These are phyloP conservation scores for Echeveria elegans DNA, from an alignment of 164 flowering plant species.

Conservation along the genomic window DNA sequence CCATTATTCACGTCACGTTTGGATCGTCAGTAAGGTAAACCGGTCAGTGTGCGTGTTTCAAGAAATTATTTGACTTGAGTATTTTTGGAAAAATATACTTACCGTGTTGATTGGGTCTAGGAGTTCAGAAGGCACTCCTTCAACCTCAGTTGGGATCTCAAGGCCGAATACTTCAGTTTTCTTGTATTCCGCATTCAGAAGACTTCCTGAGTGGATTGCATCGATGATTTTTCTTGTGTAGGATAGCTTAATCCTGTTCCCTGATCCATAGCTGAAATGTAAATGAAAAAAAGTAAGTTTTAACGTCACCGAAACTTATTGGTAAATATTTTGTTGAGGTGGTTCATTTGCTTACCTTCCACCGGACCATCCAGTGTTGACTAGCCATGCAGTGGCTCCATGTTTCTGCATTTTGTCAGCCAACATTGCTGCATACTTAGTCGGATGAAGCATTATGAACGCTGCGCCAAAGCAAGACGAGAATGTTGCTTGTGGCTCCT, in stretches of 20 bases:
- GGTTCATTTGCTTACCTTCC: constrained; percentile 54
- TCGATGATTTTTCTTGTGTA: constrained; percentile 64
- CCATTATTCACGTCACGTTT: neutral
- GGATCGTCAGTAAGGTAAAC: neutral
- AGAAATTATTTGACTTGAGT: no score
- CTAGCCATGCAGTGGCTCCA: constrained; percentile 98
- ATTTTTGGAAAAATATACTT: constrained; percentile 19
- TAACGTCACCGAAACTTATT: neutral
- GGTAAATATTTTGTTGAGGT: neutral
- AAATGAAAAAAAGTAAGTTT: neutral
- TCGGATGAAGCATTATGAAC: constrained; percentile 96
- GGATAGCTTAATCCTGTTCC: constrained; percentile 48
- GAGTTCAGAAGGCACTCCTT: constrained; percentile 84
- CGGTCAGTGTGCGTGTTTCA: neutral
- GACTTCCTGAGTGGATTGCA: constrained; percentile 62
- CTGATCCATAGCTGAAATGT: constrained; percentile 43
- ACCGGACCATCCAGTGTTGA: constrained; percentile 99
- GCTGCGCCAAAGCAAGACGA: constrained; percentile 53
- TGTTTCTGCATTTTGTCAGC: constrained; percentile 94
- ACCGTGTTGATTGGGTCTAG: constrained; percentile 80
- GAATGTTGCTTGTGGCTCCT: constrained; percentile 92
- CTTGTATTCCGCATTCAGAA: constrained; percentile 43
- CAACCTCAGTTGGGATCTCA: constrained; percentile 67
- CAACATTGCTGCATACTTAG: constrained; percentile 93
- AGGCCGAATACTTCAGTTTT: constrained; percentile 80